Evolutionary conservation across 768 basidiomycete species (phyloP).

Genomic region (Tylopilus sp.): DNA sequence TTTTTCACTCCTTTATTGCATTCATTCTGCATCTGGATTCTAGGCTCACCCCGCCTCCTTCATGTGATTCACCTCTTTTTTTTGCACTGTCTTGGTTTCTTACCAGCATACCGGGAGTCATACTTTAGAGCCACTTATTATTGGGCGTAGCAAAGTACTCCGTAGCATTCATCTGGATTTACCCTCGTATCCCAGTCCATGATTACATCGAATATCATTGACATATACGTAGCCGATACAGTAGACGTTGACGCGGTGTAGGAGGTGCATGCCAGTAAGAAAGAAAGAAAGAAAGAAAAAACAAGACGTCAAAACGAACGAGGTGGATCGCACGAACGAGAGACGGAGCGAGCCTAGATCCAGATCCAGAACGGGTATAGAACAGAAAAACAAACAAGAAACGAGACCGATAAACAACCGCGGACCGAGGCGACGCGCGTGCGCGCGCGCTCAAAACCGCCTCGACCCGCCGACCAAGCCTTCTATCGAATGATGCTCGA

Average conservation of each 20-base stretch:
- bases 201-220: constrained; percentile 26
- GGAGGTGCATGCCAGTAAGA: constrained; percentile 4
- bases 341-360: constrained; percentile 6
- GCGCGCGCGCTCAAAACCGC: constrained; percentile 50
- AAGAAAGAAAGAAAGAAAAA: background rate
- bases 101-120: no score
- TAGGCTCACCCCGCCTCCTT: no score
- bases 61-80: no score
- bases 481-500: constrained; percentile 96
- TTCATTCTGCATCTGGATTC: no score
- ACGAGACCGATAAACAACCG: background rate
- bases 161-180: no score
- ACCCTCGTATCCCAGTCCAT: no score
- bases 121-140: no score
- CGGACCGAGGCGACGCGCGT: background rate
- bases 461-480: constrained; percentile 61
- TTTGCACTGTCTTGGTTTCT: no score
- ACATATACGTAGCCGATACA: constrained; percentile 25
- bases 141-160: no score
- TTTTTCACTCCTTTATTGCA: no score
- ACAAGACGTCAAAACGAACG: background rate
- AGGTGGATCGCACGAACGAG: background rate
- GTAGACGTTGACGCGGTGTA: constrained; percentile 10
- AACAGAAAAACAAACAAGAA: background rate
- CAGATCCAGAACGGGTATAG: constrained; percentile 18